phyloP scores from a whole-genome alignment of 176 grass and related monocot species.

The Bothriochloa decipiens region DNA sequence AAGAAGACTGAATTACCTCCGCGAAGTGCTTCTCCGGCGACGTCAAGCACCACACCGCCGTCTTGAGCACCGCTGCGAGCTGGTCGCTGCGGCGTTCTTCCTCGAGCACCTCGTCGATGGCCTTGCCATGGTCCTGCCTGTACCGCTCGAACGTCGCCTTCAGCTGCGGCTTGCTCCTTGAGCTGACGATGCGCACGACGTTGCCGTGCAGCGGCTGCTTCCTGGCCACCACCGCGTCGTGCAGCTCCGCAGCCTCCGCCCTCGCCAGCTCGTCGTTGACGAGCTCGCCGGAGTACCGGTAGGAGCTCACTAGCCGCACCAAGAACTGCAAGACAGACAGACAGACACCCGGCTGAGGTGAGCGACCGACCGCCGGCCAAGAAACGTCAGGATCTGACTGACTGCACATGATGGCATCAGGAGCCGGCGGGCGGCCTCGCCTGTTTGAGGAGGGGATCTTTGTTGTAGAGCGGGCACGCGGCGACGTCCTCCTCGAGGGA shows the following conservation, averaged over 20 bases:
- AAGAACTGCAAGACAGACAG: constrained; percentile 51
- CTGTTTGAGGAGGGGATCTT: constrained; percentile 64
- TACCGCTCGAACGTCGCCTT: constrained; percentile 68
- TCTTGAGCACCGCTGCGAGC: constrained; percentile 60
- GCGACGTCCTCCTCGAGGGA: constrained; percentile 91
- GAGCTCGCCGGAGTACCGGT: constrained; percentile 64
- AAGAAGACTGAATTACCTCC: constrained; percentile 48
- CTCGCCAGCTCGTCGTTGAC: constrained; percentile 50
- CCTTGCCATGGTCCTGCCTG: constrained; percentile 56
- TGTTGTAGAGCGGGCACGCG: constrained; percentile 45
- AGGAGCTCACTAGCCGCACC: constrained; percentile 72
- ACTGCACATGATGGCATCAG: too few relatives aligned
- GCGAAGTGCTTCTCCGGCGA: constrained; percentile 88
- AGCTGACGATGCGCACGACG: constrained; percentile 69
- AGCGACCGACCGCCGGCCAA: background rate
- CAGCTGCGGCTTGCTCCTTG: constrained; percentile 81
- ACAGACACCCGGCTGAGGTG: background rate
- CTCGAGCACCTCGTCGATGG: constrained; percentile 66
- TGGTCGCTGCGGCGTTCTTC: constrained; percentile 30
- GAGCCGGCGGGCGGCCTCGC: constrained; percentile 1
- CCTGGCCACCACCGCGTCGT: constrained; percentile 38
- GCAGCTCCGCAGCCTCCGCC: constrained; percentile 61
- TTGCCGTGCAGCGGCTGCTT: constrained; percentile 53
- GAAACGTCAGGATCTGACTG: background rate
- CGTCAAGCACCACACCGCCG: constrained; percentile 68